phyloP scores from a whole-genome alignment of 768 basidiomycete species.

The Pisolithus microcarpus region DNA sequence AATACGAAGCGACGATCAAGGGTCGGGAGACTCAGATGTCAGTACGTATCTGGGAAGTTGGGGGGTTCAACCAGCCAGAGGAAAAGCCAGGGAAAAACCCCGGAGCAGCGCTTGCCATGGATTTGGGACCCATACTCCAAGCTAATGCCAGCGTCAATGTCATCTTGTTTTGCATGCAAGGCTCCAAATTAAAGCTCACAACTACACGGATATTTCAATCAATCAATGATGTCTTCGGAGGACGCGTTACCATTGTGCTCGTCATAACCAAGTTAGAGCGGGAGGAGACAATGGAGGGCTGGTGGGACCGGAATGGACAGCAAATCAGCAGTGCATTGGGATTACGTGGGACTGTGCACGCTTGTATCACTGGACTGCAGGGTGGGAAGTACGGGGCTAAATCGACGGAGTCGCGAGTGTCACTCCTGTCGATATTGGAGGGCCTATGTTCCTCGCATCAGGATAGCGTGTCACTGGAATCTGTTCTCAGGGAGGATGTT shows the following conservation, averaged over 20 bases:
- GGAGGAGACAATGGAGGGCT: slow-evolving; percentile 19
- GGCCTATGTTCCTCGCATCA: neutral
- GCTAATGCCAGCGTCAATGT: neutral
- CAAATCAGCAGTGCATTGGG: neutral
- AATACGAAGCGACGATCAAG: neutral
- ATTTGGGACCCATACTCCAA: neutral
- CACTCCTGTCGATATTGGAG: neutral
- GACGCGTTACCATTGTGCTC: slow-evolving; percentile 5
- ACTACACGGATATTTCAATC: neutral
- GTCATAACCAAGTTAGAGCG: slow-evolving; percentile 13
- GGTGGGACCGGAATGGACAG: slow-evolving; percentile 21
- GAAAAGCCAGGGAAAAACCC: no score
- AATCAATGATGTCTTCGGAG: slow-evolving; percentile 3
- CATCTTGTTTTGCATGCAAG: neutral
- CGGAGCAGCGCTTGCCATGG: neutral
- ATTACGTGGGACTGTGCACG: neutral
- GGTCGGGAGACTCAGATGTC: no score
- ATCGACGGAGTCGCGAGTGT: neutral
- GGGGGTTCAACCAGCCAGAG: neutral
- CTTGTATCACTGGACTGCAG: neutral
- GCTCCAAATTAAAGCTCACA: neutral
- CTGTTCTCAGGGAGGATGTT: no score
- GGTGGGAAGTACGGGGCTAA: neutral
- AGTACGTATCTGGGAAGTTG: neutral
- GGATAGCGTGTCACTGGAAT: neutral